A percentile compares a stretch with the other conserved stretches of the same genome.
phyloP scores from a whole-genome alignment of 331 rosid species.

The Stylosanthes scabra region DNA sequence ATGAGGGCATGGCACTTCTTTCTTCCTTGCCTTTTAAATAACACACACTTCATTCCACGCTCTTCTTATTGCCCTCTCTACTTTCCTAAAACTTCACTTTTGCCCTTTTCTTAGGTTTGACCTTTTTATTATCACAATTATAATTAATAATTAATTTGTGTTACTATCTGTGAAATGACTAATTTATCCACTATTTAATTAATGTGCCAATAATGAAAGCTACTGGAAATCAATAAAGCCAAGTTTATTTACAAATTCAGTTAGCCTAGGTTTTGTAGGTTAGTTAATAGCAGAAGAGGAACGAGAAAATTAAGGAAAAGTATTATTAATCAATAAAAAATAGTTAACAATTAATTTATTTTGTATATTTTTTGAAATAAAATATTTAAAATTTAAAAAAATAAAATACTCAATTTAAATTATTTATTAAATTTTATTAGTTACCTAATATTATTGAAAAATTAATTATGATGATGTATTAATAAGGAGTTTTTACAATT shows the following conservation, averaged over 20 bases:
- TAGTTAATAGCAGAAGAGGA: neutral
- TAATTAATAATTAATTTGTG: no score
- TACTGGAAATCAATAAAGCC: neutral
- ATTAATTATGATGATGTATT: neutral
- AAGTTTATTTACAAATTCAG: conserved; percentile 7
- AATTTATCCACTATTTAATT: conserved; percentile 9
- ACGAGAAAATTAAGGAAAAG: no score
- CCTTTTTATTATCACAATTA: neutral
- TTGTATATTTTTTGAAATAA: no score
- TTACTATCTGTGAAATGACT: conserved; percentile 10
- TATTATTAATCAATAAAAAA: no score
- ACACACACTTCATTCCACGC: conserved; percentile 25
- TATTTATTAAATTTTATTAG: no score
- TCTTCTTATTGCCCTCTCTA: conserved; percentile 52
- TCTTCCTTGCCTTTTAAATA: conserved; percentile 28
- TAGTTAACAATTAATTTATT: no score
- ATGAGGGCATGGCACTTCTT: conserved; percentile 25
- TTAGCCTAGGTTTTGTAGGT: neutral
- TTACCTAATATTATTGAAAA: no score
- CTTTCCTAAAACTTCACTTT: conserved; percentile 21
- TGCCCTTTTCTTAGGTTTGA: conserved; percentile 46
- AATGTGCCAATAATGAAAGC: neutral
- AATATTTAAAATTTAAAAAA: no score
- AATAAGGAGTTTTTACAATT: neutral
- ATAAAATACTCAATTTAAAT: no score